Evolutionary conservation across 192 early-diverging fungal genomes (phyloP), one percentile per base, ranked within the genome.

Genomic region (Geranomyces michiganensis): DNA sequence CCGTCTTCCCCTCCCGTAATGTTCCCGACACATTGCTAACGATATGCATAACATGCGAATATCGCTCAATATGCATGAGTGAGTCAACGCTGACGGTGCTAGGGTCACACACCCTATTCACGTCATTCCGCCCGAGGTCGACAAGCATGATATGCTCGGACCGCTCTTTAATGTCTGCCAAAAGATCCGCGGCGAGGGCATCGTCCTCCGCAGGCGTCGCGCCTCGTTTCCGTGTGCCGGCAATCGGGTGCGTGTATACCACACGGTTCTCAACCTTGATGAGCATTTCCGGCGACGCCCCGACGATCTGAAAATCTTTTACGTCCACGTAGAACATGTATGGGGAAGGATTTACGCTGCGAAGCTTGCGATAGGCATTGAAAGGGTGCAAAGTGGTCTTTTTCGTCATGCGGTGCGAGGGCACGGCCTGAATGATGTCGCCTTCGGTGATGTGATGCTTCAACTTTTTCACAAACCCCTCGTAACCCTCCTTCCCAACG

Each of bases 261-360:
- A 89, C 85, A 49, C 90, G 82, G 56, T 90, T 88, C 56, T 92
- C 85, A 21, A 99, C 96, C 71, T 94, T 94, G 41, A 93, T 91
- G 49, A 99, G 84, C 92, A 98, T 96, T 79, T 99, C 97, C 15
- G 97, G 97, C 21, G 95, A 97, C 1, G 97, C 97, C 17, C 97
- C 97, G 30, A 98, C 97, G 21, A 97, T 81, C 73, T 95, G 92
- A 74, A 97, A 98, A 59, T 88, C 93, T 53, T 91, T 89, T 56
- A 99, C 80, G 74, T 98, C 89, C 70, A 99, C 87, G 78, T 98
- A 99, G 76, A 99, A 99, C 96, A 99, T 96, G 79, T 99, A 99
- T 22, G 97, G 97, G 8, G 96, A 97, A n/a, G 97, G 97, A 75
- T 98, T 99, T 56, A 98, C 80, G 21, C 91, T 93, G 59, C 97